Base-by-base conservation (phyloP, 2,329 filamentous ascomycete genomes). In the Claviceps sp. region DNA sequence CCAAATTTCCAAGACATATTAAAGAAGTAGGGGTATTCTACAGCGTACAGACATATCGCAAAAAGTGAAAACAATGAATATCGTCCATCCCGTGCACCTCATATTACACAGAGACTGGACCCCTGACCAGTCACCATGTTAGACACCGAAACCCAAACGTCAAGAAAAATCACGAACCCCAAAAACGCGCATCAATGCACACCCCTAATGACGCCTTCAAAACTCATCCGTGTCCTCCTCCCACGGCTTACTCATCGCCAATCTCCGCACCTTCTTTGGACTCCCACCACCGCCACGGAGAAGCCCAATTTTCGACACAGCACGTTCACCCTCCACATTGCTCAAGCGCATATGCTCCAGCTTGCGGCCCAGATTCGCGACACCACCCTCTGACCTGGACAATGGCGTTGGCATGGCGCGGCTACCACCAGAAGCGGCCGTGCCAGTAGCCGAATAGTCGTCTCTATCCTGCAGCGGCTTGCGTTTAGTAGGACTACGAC, bases 401-500 rank as follows among this genome's bases (percentile, higher is more conserved):
- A 47, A 37, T 4, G 45, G n/a, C 26, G 4, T n/a, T 13, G 45
- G 30, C 30, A 20, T 24, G 45, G 7, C 26, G 30, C 45, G 26
- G n/a, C 30, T n/a, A 16, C 44, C 16, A 16, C 24, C 38, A 34
- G 30, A 11, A 41, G 38, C 5, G n/a, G 47, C 9, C 1, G 14
- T 41, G 16, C 37, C 42, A 18, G 14, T 34, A 2, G 53, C 18
- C 1, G 61, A 54, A 4, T 51, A 55, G 56, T 78, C 76, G 22
- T 76, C 75, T 4, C 78, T 67, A 62, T 81, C 78, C 50, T 70
- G 70, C 1, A 81, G 70, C 0, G 78, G 78, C 50, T 69, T 66
- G 38, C 78, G 70, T 66, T 80, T 84, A 3, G 72, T 79, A 0
- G 84, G 84, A 51, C 81, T 88, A 51, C 79, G 75, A 14, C 72